These are phyloP conservation scores for Talaromyces sp. DNA, from an alignment of 2,329 filamentous ascomycete genomes.

Conservation along the genomic window DNA sequence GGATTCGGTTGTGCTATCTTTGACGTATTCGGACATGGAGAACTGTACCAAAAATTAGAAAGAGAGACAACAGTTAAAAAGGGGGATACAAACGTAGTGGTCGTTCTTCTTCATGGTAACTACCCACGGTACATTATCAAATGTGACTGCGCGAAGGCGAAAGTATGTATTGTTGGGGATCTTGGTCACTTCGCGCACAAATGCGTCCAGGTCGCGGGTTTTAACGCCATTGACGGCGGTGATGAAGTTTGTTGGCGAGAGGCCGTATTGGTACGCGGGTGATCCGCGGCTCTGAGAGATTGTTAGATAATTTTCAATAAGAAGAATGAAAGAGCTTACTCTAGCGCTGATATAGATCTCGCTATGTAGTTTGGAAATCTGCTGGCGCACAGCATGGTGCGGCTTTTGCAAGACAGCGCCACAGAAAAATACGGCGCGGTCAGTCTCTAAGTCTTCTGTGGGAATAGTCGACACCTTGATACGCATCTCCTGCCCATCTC, in stretches of 20 bases:
- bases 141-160: conserved; percentile 92
- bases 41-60: conserved; percentile 37
- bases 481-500: conserved; percentile 71
- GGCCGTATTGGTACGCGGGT: conserved; percentile 80
- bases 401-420: conserved; percentile 88
- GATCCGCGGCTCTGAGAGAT: conserved; percentile 60
- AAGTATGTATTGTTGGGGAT: conserved; percentile 98
- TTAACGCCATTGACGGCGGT: conserved; percentile 87
- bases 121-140: conserved; percentile 98
- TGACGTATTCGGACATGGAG: conserved; percentile 60
- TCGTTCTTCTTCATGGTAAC: conserved; percentile 99
- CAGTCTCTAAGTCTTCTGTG: conserved; percentile 85
- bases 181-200: conserved; percentile 73
- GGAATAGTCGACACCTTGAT: conserved; percentile 78
- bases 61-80: neutral
- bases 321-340: conserved; percentile 23
- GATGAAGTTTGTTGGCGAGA: conserved; percentile 95
- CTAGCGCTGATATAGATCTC: conserved; percentile 93
- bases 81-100: conserved; percentile 60
- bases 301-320: neutral
- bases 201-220: conserved; percentile 74
- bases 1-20: conserved; percentile 46
- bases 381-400: conserved; percentile 92
- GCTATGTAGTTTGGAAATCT: conserved; percentile 92
- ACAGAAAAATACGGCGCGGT: conserved; percentile 88